Conservation (phyloP, 306 rosid genomes). For the Cucurbita moschata region DNA sequence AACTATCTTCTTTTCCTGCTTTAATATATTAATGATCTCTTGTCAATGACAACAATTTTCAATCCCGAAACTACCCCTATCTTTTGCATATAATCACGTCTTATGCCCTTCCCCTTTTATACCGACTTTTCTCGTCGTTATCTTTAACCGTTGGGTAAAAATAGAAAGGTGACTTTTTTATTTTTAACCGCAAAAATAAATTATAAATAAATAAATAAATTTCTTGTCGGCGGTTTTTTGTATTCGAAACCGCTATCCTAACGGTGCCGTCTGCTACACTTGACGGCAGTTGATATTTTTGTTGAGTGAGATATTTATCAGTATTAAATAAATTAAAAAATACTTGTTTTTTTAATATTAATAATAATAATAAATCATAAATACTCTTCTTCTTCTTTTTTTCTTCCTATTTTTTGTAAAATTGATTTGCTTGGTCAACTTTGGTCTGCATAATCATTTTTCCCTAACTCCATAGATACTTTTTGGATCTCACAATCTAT, state of each 20-base stretch:
- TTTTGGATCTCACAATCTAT: too few relatives aligned
- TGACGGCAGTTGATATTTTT: not conserved
- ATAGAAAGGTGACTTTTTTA: not conserved
- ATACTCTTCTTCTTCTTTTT: too few relatives aligned
- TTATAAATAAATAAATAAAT: too few relatives aligned
- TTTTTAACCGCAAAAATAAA: not conserved
- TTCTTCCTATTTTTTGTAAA: not conserved
- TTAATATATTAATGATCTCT: not conserved
- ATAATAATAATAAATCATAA: too few relatives aligned
- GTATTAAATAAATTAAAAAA: not conserved
- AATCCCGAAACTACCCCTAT: not conserved
- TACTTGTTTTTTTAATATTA: not conserved
- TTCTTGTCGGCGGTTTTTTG: not conserved
- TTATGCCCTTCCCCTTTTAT: not conserved
- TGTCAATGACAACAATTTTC: not conserved
- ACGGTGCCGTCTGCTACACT: not conserved
- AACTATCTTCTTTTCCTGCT: not conserved
- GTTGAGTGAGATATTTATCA: not conserved
- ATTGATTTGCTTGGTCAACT: not conserved
- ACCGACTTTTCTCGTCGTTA: not conserved
- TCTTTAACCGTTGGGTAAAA: not conserved
- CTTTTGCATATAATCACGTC: not conserved
- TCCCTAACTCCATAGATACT: not conserved
- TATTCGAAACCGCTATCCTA: not conserved
- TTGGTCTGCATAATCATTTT: not conserved